Percentiles rank a stretch among this genome's conserved stretches.
Evolutionary conservation across 2,329 filamentous ascomycete genomes (phyloP).

Genomic region (Helminthosporium solani): DNA sequence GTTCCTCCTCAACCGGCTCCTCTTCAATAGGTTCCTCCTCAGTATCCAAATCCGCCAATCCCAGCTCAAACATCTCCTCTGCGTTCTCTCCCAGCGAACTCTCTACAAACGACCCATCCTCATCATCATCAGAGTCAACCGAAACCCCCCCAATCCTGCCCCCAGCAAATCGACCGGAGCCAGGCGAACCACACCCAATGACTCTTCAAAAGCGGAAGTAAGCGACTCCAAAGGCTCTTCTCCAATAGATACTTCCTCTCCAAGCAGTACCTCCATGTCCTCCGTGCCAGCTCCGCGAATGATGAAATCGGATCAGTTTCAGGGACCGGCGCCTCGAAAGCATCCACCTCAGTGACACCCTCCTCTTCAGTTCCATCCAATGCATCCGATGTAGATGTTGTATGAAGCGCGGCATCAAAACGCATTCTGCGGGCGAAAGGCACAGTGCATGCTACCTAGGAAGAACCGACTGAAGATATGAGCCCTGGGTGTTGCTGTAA

Average conservation of each 20-base stretch:
- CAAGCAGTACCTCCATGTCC: too few species aligned
- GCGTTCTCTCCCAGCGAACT: not conserved
- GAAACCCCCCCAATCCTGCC: not conserved
- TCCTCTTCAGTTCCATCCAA: not conserved
- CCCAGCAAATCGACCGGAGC: not conserved
- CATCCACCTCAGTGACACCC: too few species aligned
- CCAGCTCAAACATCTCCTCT: not conserved
- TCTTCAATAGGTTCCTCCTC: too few species aligned
- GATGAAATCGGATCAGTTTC: too few species aligned
- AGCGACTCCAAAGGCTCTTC: not conserved
- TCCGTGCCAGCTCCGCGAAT: too few species aligned
- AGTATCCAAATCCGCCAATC: too few species aligned
- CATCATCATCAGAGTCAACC: not conserved
- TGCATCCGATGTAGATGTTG: not conserved
- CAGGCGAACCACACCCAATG: not conserved
- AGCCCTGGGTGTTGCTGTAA: too few species aligned
- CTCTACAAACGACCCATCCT: not conserved
- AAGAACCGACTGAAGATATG: not conserved
- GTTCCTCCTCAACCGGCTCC: not conserved
- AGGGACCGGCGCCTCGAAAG: too few species aligned
- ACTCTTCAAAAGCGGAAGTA: not conserved
- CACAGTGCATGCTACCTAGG: slow-evolving; percentile 1
- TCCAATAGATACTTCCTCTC: not conserved
- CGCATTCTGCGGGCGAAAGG: too few species aligned
- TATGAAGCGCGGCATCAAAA: too few species aligned